phyloP scores from a whole-genome alignment of 139 green algal genomes.

The Volvox africanus region DNA sequence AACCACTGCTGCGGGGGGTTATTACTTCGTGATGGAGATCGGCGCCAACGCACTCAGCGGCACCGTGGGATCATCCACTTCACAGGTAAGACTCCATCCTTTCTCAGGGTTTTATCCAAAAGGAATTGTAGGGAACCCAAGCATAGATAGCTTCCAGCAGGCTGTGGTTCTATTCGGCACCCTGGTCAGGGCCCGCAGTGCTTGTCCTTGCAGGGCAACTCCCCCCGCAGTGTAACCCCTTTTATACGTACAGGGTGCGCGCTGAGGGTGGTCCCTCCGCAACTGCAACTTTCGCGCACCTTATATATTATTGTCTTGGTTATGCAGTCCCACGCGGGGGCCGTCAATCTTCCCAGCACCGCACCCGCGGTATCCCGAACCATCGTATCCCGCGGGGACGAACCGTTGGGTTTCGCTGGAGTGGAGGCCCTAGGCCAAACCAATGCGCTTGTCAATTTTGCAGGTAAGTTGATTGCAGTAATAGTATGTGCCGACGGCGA shows the following conservation, averaged over 20 bases:
- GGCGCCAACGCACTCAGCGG: slow-evolving; percentile 46
- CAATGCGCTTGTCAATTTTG: slow-evolving; percentile 52
- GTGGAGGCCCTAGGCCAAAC: slow-evolving; percentile 40
- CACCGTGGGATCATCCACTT: slow-evolving; percentile 28
- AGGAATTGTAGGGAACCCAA: no score
- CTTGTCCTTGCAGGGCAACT: no score
- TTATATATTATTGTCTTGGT: no score
- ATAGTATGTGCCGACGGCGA: no score
- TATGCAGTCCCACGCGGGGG: slow-evolving; percentile 32
- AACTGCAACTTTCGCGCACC: no score
- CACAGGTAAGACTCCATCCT: slow-evolving; percentile 4
- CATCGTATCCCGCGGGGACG: slow-evolving; percentile 13
- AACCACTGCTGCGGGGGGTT: slow-evolving; percentile 21
- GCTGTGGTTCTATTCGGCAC: no score
- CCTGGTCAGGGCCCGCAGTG: no score
- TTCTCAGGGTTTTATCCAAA: no score
- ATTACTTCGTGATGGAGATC: slow-evolving; percentile 41
- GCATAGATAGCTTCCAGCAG: no score
- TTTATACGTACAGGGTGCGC: no score
- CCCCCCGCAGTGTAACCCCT: no score
- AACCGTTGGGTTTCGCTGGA: slow-evolving; percentile 45
- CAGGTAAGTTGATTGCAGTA: neutral
- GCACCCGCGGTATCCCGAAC: neutral
- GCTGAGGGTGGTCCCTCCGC: no score
- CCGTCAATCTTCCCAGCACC: neutral